A percentile compares a stretch with the other conserved stretches of the same genome.
Conservation (phyloP, 1,284 basidiomycete species). For the Leccinum fallax region DNA sequence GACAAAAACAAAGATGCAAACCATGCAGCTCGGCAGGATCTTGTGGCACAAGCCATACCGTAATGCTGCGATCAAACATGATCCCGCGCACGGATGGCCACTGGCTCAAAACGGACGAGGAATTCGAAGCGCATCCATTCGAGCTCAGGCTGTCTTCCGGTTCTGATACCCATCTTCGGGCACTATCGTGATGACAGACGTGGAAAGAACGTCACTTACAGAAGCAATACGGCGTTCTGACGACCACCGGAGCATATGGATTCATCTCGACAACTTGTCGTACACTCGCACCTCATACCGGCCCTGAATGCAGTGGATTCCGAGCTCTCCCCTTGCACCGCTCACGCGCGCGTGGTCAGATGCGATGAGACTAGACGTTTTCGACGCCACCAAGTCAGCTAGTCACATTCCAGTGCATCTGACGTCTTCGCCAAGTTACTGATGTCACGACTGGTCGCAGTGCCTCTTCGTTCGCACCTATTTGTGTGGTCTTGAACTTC, state of each 20-base stretch:
- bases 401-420: neutral
- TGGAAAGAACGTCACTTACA: neutral
- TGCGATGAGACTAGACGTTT: neutral
- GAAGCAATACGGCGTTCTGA: neutral
- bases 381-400: neutral
- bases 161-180: neutral
- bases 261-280: neutral
- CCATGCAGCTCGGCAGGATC: neutral
- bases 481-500: neutral
- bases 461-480: neutral
- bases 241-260: neutral
- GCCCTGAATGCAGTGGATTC: neutral
- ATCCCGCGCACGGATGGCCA: conserved; percentile 1
- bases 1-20: neutral
- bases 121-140: neutral
- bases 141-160: neutral
- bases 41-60: conserved; percentile 1
- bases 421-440: neutral
- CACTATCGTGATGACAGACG: neutral
- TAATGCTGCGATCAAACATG: conserved; percentile 23
- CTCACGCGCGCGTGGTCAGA: neutral
- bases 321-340: neutral
- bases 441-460: neutral
- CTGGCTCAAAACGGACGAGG: neutral
- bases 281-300: neutral